Evolutionary conservation across 164 flowering plant genomes (phyloP), one percentile per base, ranked within the genome.

Genomic region (Chloranthus sessilifolius): DNA sequence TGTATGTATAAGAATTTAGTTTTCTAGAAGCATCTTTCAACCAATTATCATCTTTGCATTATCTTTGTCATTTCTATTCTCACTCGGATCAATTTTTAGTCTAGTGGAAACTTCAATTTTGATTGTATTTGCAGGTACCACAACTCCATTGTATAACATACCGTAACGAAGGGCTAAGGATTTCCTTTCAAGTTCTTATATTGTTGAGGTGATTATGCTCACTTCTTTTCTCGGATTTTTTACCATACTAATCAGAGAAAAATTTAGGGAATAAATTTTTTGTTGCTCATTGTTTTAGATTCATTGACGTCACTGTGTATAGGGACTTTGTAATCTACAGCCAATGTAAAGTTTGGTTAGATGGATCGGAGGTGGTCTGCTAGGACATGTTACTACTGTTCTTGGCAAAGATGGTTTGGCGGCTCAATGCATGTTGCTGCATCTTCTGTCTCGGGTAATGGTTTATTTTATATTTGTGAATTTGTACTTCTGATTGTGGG

Each of bases 321-420:
- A 4, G 22, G 5, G 16, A 23, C 33, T 15, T n/a, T n/a, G n/a
- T 8, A 25, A 31, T 15, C 44, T 50, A 15, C 81, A 91, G 98
- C 73, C 74, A 36, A 72, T 60, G n/a, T 69, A 82, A 4, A 41
- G 52, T 50, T 22, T 70, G 37, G 57, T 82, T 7, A 82, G 68
- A 67, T 78, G 64, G 26, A 68, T 75, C 42, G 74, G 99, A 58
- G 89, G 75, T 49, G 52, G 75, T 27, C 67, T 92, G 29, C 52
- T 92, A 47, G 59, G 71, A 46, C 70, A 88, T 76, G 89, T 88
- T 27, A 75, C 89, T 3, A 23, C 76, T 43, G 60, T 82, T 64
- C 85, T 88, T 57, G 99, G 97, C 9, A 77, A 81, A 66, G 99
- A 92, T 70, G 73, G 69, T 11, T 33, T 88, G 41, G 87, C 95